phyloP scores from a whole-genome alignment of 1,284 basidiomycete genomes.

The Naganishia albida region DNA sequence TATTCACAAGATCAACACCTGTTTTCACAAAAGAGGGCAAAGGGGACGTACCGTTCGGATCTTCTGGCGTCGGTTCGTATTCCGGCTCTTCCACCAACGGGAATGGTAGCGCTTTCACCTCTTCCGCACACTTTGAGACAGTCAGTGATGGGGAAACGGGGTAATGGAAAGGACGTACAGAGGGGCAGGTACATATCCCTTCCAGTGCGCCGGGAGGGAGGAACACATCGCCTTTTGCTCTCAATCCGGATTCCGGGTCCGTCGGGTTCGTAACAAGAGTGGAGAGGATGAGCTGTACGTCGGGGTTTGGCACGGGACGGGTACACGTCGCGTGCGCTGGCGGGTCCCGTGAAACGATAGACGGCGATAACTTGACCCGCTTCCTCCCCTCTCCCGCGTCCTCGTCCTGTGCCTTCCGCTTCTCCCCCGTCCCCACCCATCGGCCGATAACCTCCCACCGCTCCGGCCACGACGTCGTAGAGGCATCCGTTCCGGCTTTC shows the following conservation, averaged over 20 bases:
- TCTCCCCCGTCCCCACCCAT: not conserved
- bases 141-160: not conserved
- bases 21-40: not conserved
- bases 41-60: slow-evolving; percentile 6
- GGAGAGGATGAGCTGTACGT: slow-evolving; percentile 12
- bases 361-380: not conserved
- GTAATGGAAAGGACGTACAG: slow-evolving; percentile 1
- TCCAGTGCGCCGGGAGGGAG: slow-evolving; percentile 44
- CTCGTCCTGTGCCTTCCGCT: not conserved
- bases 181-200: slow-evolving; percentile 9
- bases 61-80: slow-evolving; percentile 13
- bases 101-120: slow-evolving; percentile 6
- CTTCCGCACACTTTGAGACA: not conserved
- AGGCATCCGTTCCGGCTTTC: not conserved
- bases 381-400: not conserved
- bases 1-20: not conserved
- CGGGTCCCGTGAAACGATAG: not conserved
- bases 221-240: slow-evolving; percentile 50
- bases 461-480: slow-evolving; percentile 1
- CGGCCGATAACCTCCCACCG: slow-evolving; percentile 12
- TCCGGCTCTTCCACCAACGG: slow-evolving; percentile 28
- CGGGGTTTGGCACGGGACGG: slow-evolving; percentile 1
- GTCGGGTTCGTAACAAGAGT: not conserved
- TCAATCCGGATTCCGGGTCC: no score
- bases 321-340: not conserved